Percentiles rank a stretch among this genome's conserved stretches.
Evolutionary conservation across 2,329 filamentous ascomycete genomes (phyloP).

Genomic region (Alternaria alternata): DNA sequence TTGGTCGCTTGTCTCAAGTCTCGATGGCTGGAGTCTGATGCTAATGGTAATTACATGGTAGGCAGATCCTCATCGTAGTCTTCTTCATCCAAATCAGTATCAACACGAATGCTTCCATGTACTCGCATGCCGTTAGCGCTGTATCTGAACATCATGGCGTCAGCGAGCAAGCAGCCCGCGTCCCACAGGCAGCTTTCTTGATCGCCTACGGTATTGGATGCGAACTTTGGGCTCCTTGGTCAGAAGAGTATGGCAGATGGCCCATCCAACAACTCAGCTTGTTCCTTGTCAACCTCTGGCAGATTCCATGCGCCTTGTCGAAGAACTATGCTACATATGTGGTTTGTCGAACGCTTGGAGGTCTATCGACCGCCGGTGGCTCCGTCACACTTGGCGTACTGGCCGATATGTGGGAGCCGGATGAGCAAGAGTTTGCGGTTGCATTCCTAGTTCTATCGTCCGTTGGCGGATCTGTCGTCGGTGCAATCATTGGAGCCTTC

Average conservation of each 20-base stretch:
- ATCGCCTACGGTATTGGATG: slow-evolving; percentile 59
- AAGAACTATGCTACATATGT: slow-evolving; percentile 56
- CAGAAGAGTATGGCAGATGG: slow-evolving; percentile 63
- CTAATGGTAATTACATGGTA: neutral
- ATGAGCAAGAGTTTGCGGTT: slow-evolving; percentile 66
- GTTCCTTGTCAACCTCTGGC: slow-evolving; percentile 64
- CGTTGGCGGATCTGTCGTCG: slow-evolving; percentile 63
- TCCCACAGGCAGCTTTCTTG: slow-evolving; percentile 60
- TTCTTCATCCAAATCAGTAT: slow-evolving; percentile 63
- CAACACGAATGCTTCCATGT: slow-evolving; percentile 64
- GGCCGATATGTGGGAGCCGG: slow-evolving; percentile 67
- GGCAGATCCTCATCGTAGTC: slow-evolving; percentile 59
- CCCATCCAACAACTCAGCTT: slow-evolving; percentile 61
- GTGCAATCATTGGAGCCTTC: slow-evolving; percentile 64
- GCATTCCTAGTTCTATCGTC: slow-evolving; percentile 67
- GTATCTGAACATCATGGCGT: slow-evolving; percentile 58
- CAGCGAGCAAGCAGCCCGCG: slow-evolving; percentile 57
- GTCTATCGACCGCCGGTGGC: slow-evolving; percentile 69
- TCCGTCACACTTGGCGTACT: slow-evolving; percentile 71
- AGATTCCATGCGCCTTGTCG: slow-evolving; percentile 56
- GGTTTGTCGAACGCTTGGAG: slow-evolving; percentile 59
- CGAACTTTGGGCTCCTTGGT: slow-evolving; percentile 64
- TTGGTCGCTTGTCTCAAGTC: neutral
- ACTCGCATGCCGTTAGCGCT: slow-evolving; percentile 57
- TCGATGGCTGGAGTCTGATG: neutral